Base-by-base conservation (phyloP, 78 protist species). In the Chrysochromulina parva region DNA sequence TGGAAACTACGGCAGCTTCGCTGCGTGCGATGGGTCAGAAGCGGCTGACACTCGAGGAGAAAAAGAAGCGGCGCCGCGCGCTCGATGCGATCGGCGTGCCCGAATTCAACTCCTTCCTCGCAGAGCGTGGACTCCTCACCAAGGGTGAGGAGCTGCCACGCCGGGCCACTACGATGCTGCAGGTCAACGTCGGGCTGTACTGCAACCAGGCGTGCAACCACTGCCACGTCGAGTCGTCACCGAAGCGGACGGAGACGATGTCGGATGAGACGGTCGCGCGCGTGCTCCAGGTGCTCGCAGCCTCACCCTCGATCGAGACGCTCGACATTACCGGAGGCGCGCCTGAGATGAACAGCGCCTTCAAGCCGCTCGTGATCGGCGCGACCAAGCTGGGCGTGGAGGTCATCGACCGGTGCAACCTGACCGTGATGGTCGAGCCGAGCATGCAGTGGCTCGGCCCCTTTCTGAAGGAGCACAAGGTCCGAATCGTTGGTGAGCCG, bases 161-260 rank as follows among this genome's bases (percentile, higher is more conserved):
- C 55, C 24, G 26, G 10, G 2, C 17, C 47, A 9, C 82, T 16
- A 17, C 14, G 74, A 84, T 69, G 17, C 48, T 91, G 4, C 93
- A 91, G 93, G 28, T 91, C 62, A 91, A 91, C 85, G 60, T 91
- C 55, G 93, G 93, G 9, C n/a, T 91, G 65, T 82, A 84, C 82
- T 91, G 93, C 66, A 91, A 91, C 89, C 93, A 82, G 65, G 93
- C 93, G 28, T 91, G 93, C 89, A 85, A 24, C 16, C 93, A 91
- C 85, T 91, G 93, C 89, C 93, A 91, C 69, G 93, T 91, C 16
- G 93, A 91, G 60, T 65, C 84, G 59, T 91, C 93, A 1, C 93
- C 93, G 14, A 58, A 38, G 90, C 78, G 93, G 54, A 54, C 26
- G 14, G 93, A 91, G 54, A 67, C 65, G 67, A 91, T 91, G 93